Conservation (phyloP, 2,329 filamentous ascomycete genomes). For the Chaetomiaceae sp. region DNA sequence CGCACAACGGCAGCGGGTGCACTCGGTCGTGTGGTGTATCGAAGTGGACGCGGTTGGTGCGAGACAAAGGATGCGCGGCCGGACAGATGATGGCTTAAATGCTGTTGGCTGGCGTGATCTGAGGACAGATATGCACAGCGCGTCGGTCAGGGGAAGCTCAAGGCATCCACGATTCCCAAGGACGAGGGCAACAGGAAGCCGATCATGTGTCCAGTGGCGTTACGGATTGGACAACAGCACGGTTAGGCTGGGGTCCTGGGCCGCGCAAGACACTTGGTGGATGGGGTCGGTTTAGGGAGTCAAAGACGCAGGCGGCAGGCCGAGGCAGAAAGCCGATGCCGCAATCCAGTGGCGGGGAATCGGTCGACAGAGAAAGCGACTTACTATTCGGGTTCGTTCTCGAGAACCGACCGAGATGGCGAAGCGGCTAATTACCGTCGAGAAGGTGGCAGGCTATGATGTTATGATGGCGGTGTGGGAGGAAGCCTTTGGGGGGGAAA, state of each 20-base stretch:
- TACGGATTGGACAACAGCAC: slow-evolving; percentile 15
- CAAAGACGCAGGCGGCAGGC: slow-evolving; percentile 15
- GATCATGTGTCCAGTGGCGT: slow-evolving; percentile 10
- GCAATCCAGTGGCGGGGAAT: slow-evolving; percentile 11
- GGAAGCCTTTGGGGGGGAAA: slow-evolving; percentile 22
- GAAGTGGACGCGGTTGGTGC: slow-evolving; percentile 6
- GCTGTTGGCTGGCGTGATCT: slow-evolving; percentile 16
- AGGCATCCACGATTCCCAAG: slow-evolving; percentile 13
- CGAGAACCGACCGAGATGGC: slow-evolving; percentile 21
- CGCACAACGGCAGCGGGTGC: neutral
- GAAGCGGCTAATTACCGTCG: slow-evolving; percentile 23
- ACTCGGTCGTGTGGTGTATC: neutral
- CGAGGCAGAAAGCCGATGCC: slow-evolving; percentile 22
- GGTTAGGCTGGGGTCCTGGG: slow-evolving; percentile 8
- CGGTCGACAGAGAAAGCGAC: slow-evolving; percentile 19
- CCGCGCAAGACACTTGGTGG: slow-evolving; percentile 18
- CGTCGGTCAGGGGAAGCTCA: slow-evolving; percentile 4
- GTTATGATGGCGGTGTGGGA: slow-evolving; percentile 29
- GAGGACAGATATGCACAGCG: slow-evolving; percentile 27
- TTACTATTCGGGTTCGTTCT: slow-evolving; percentile 23
- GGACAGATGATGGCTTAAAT: slow-evolving; percentile 11
- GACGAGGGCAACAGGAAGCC: slow-evolving; percentile 4
- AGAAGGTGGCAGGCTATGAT: slow-evolving; percentile 23
- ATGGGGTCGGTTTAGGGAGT: slow-evolving; percentile 10
- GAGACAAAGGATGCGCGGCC: slow-evolving; percentile 9